Conservation (phyloP, 1,139 yeast species). For the Taphrina wiesneri region DNA sequence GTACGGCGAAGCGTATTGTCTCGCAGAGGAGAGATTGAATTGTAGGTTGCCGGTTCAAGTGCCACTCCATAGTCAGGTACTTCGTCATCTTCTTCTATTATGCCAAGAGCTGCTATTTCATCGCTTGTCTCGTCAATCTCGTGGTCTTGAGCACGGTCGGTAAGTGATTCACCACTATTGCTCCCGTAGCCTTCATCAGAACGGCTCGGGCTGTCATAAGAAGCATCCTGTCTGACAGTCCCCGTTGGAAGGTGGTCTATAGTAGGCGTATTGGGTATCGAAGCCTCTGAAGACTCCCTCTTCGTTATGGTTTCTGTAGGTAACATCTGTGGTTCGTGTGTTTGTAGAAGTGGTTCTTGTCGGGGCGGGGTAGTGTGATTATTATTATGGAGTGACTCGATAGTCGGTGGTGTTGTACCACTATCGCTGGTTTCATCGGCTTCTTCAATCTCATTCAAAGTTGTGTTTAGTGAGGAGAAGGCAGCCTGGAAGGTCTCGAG, state of each 20-base stretch:
- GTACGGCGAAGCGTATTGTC: not conserved
- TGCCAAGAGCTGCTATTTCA: slow-evolving; percentile 31
- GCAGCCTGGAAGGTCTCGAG: slow-evolving; percentile 28
- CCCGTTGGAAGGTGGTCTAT: not conserved
- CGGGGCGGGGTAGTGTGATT: not conserved
- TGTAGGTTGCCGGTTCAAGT: slow-evolving; percentile 7
- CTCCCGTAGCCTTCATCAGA: slow-evolving; percentile 32
- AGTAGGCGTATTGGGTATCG: not conserved
- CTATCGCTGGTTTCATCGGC: not conserved
- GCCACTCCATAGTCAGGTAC: slow-evolving; percentile 28
- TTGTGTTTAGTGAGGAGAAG: slow-evolving; percentile 1
- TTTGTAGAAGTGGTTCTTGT: not conserved
- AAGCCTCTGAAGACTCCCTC: not conserved
- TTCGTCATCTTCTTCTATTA: slow-evolving; percentile 21
- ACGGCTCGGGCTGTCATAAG: slow-evolving; percentile 16
- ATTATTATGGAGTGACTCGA: not conserved
- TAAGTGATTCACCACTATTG: slow-evolving; percentile 15
- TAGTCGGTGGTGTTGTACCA: not conserved
- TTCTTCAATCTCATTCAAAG: slow-evolving; percentile 11
- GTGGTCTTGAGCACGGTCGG: slow-evolving; percentile 1
- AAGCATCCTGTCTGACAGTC: not conserved
- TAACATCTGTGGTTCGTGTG: not conserved
- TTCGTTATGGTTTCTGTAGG: not conserved
- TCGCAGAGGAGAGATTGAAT: not conserved
- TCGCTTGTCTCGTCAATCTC: slow-evolving; percentile 25